A percentile compares a stretch with the other conserved stretches of the same genome.
Evolutionary conservation across 352 stramenopile genomes (phyloP).

Genomic region (Phytophthora chlamydospora): DNA sequence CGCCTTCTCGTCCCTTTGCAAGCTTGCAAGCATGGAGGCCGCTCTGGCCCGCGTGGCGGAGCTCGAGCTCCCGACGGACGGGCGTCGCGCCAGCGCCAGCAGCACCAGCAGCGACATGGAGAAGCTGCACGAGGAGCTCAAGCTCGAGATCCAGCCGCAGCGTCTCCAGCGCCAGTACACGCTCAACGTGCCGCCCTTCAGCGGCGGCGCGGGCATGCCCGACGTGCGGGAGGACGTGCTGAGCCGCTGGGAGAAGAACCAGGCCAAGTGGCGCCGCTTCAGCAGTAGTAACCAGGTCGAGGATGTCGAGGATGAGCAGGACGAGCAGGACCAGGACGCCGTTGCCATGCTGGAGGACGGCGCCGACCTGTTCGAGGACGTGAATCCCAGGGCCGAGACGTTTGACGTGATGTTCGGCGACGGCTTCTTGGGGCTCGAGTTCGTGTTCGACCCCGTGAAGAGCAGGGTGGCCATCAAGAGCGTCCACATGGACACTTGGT

Average conservation of each 20-base stretch:
- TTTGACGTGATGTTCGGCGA: slow-evolving; percentile 80
- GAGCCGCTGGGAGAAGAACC: slow-evolving; percentile 63
- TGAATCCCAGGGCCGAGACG: slow-evolving; percentile 39
- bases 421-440: slow-evolving; percentile 77
- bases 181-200: slow-evolving; percentile 67
- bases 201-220: slow-evolving; percentile 33
- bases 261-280: slow-evolving; percentile 53
- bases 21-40: slow-evolving; percentile 22
- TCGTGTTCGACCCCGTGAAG: slow-evolving; percentile 56
- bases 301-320: slow-evolving; percentile 14
- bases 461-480: slow-evolving; percentile 73
- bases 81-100: slow-evolving; percentile 21
- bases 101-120: slow-evolving; percentile 40
- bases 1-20: slow-evolving; percentile 6
- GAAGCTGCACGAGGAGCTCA: slow-evolving; percentile 67
- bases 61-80: slow-evolving; percentile 16
- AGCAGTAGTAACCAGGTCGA: background rate
- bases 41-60: slow-evolving; percentile 33
- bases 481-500: slow-evolving; percentile 44
- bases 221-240: slow-evolving; percentile 54
- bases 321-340: slow-evolving; percentile 11
- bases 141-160: slow-evolving; percentile 69
- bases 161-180: slow-evolving; percentile 81
- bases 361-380: slow-evolving; percentile 29
- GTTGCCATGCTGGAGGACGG: slow-evolving; percentile 21